These are phyloP conservation scores for Laburnicola sp. DNA, from an alignment of 2,329 filamentous ascomycete genomes.

Conservation along the genomic window DNA sequence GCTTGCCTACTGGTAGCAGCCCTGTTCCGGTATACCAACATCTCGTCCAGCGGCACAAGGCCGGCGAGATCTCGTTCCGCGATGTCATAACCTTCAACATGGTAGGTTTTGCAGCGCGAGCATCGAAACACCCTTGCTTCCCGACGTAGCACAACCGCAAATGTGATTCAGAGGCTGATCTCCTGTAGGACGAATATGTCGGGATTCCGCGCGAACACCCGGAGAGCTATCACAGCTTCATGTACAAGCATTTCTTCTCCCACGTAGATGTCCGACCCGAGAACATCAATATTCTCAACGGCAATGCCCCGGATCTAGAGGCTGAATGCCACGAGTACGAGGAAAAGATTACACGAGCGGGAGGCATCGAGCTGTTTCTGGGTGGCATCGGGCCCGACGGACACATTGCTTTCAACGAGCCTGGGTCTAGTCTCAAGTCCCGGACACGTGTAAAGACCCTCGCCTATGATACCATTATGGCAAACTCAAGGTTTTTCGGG, in stretches of 20 bases:
- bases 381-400: constrained; percentile 84
- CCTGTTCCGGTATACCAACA: constrained; percentile 77
- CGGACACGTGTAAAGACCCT: constrained; percentile 84
- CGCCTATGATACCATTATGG: constrained; percentile 82
- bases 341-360: constrained; percentile 70
- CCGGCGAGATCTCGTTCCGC: constrained; percentile 77
- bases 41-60: constrained; percentile 71
- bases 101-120: constrained; percentile 54
- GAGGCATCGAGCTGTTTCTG: constrained; percentile 84
- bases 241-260: constrained; percentile 91
- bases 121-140: constrained; percentile 19
- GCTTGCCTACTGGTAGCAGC: constrained; percentile 80
- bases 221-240: constrained; percentile 87
- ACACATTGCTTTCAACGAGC: constrained; percentile 90
- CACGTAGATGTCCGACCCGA: constrained; percentile 78
- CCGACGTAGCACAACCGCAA: constrained; percentile 24
- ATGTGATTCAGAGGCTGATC: constrained; percentile 25
- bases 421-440: constrained; percentile 75
- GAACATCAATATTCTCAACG: constrained; percentile 83
- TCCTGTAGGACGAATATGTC: constrained; percentile 76
- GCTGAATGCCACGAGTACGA: constrained; percentile 80
- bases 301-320: constrained; percentile 74
- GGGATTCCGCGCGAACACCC: constrained; percentile 80
- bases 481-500: constrained; percentile 82
- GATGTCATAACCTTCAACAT: constrained; percentile 93